Evolutionary conservation across 305 asterid genomes (phyloP).

Genomic region (Rubia occidens): DNA sequence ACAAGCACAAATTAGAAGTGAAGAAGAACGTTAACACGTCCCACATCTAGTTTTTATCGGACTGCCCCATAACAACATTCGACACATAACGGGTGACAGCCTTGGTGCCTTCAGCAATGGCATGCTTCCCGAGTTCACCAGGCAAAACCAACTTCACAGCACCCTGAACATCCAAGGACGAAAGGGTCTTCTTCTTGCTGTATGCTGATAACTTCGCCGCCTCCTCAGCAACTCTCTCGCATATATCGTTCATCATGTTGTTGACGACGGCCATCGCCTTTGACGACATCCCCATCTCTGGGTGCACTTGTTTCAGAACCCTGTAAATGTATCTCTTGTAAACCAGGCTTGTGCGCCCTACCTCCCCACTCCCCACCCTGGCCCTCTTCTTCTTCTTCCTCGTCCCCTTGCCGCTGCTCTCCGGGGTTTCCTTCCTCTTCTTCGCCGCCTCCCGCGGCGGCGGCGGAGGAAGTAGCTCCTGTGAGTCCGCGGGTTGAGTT

Average conservation of each 20-base stretch:
- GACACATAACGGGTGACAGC: constrained; percentile 47
- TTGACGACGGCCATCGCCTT: constrained; percentile 60
- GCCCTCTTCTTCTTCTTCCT: constrained; percentile 29
- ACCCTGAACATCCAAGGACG: constrained; percentile 65
- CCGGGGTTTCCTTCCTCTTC: constrained; percentile 16
- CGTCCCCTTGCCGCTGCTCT: background rate
- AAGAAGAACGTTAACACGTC: background rate
- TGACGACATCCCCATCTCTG: constrained; percentile 63
- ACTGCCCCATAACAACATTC: background rate
- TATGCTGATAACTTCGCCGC: constrained; percentile 40
- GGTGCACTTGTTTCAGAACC: constrained; percentile 87
- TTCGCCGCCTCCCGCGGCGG: background rate
- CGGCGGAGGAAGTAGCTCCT: constrained; percentile 29
- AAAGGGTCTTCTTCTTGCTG: constrained; percentile 39
- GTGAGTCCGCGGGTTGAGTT: constrained; percentile 28
- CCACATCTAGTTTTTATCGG: background rate
- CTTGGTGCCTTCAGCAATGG: constrained; percentile 63
- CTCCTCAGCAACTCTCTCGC: constrained; percentile 62
- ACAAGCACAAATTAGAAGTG: background rate
- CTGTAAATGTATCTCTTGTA: constrained; percentile 48
- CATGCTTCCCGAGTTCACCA: constrained; percentile 76
- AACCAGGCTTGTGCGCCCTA: constrained; percentile 32
- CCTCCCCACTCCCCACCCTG: constrained; percentile 16
- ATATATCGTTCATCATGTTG: constrained; percentile 64
- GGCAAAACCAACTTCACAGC: constrained; percentile 81